Percentiles rank a stretch among this genome's conserved stretches.
Conservation (phyloP, 2,329 filamentous ascomycete species). For the Fusarium scirpi region DNA sequence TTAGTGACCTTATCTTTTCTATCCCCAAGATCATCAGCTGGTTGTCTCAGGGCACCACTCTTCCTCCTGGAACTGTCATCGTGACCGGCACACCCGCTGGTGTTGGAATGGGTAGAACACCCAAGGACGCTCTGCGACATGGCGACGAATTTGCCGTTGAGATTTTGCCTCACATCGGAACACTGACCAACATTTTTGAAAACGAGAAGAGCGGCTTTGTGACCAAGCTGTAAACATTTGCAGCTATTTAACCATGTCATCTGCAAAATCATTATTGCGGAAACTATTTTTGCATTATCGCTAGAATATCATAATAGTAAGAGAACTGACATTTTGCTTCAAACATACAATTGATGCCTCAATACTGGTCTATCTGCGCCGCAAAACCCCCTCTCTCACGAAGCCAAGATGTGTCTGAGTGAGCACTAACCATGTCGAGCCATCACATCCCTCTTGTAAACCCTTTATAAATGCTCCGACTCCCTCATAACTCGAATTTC, state of each 20-base stretch:
- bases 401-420: not conserved
- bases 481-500: not conserved
- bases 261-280: not conserved
- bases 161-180: conserved; percentile 57
- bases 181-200: conserved; percentile 53
- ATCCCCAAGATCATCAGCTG: conserved; percentile 70
- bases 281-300: not conserved
- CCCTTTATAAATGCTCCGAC: not conserved
- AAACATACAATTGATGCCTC: not conserved
- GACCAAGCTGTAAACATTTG: conserved; percentile 19
- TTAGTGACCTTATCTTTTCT: conserved; percentile 71
- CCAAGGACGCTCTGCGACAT: conserved; percentile 74
- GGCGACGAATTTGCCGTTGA: conserved; percentile 67
- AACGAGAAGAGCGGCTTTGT: conserved; percentile 38
- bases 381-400: not conserved
- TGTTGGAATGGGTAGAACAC: conserved; percentile 76
- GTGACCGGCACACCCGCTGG: conserved; percentile 77
- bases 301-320: not conserved
- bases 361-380: not conserved
- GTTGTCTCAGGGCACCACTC: conserved; percentile 70
- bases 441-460: not conserved
- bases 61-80: conserved; percentile 72
- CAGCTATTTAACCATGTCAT: not conserved
- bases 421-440: not conserved
- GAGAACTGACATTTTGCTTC: not conserved